Percentiles rank a stretch among this genome's conserved stretches.
Conservation (phyloP, 2,329 filamentous ascomycete species). For the Diaporthe longicolla region DNA sequence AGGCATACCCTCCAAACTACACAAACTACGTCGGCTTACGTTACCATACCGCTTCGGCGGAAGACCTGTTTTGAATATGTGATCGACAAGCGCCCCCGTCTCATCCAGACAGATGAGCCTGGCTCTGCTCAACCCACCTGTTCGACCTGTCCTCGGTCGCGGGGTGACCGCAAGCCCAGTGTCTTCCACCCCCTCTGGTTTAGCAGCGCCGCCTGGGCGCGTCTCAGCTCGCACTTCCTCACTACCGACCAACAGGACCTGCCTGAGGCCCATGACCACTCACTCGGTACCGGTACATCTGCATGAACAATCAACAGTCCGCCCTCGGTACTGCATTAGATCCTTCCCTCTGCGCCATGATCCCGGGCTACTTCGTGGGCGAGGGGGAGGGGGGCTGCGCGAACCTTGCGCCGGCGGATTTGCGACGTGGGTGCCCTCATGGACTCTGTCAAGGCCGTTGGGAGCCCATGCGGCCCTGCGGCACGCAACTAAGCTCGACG, state of each 20-base stretch:
- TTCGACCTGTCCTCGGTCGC: constrained; percentile 11
- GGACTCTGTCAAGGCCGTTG: background rate
- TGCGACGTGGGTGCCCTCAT: background rate
- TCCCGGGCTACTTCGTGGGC: background rate
- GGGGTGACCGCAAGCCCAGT: constrained; percentile 24
- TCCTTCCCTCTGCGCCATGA: background rate
- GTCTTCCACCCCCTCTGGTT: background rate
- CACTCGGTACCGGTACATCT: constrained; percentile 20
- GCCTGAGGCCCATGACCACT: background rate
- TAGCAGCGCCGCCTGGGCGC: constrained; percentile 16
- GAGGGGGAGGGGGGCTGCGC: background rate
- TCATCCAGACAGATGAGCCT: constrained; percentile 3
- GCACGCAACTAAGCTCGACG: background rate
- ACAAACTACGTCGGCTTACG: background rate
- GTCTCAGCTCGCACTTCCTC: constrained; percentile 7
- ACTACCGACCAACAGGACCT: background rate
- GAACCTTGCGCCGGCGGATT: background rate
- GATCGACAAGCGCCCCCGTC: constrained; percentile 23
- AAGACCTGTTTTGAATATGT: constrained; percentile 15
- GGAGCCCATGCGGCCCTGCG: background rate
- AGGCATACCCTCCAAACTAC: constrained; percentile 8
- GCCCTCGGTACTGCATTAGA: background rate
- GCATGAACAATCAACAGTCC: no score
- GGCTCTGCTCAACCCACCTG: constrained; percentile 4
- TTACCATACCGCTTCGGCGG: background rate